These are phyloP conservation scores for Sanchytrium tribonematis DNA, from an alignment of 371 early-diverging fungal species.

Conservation along the genomic window DNA sequence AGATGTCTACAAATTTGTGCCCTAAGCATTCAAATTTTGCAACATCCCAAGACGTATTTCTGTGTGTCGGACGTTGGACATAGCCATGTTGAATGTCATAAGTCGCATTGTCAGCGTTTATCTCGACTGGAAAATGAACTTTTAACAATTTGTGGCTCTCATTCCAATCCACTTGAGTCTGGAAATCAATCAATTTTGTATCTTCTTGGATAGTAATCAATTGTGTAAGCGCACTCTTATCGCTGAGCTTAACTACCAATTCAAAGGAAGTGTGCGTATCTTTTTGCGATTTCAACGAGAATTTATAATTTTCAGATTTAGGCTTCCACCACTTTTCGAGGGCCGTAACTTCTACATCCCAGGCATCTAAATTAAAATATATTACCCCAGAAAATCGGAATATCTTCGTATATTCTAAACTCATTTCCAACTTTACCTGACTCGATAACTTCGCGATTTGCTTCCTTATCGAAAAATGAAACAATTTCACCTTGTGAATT, in stretches of 20 bases:
- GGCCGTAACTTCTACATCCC: constrained; percentile 55
- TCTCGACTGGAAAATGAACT: constrained; percentile 65
- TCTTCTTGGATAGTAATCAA: constrained; percentile 35
- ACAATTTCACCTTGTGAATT: constrained; percentile 36
- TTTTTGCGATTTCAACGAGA: too few relatives aligned
- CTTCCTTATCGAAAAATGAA: constrained; percentile 27
- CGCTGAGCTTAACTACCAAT: constrained; percentile 29
- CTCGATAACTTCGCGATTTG: constrained; percentile 37
- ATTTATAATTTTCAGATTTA: too few relatives aligned
- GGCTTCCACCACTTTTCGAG: constrained; percentile 47
- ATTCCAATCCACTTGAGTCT: constrained; percentile 56
- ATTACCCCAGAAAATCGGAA: constrained; percentile 30
- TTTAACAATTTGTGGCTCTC: constrained; percentile 69
- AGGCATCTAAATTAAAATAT: constrained; percentile 58
- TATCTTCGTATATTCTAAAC: constrained; percentile 55
- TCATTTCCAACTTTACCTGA: constrained; percentile 36
- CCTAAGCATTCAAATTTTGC: constrained; percentile 86
- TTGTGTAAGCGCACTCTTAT: constrained; percentile 35
- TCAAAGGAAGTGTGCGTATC: too few relatives aligned
- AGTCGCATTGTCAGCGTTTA: constrained; percentile 51
- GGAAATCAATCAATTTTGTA: constrained; percentile 48
- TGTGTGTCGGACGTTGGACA: constrained; percentile 66
- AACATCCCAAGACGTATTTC: constrained; percentile 45
- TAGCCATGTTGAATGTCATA: constrained; percentile 84
- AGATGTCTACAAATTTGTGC: constrained; percentile 77